Evolutionary conservation across 495 filamentous ascomycete species (phyloP), one percentile per base, ranked within the genome.

Genomic region (Hypoxylon intermedium): DNA sequence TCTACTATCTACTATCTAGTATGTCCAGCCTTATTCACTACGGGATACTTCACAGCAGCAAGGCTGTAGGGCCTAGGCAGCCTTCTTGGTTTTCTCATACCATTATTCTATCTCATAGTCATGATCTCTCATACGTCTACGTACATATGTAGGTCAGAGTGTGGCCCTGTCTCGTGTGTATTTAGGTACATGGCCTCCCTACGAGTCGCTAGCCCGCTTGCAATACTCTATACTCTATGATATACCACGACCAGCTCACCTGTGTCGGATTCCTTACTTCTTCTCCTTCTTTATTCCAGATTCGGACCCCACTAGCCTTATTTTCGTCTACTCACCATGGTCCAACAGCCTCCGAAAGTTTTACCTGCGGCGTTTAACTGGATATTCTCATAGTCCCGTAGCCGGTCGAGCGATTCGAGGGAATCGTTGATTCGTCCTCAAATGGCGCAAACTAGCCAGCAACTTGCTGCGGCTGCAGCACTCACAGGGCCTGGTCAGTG

Each of bases 401-500:
- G 44, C 3, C 48, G 49, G 11, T 19, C 31, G 23, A 43, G 38
- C 18, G 28, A 16, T 24, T 51, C 34, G 2, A 48, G 40, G 20
- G 23, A 54, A 18, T 41, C 33, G 0, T 19, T 30, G 16, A 21
- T 26, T 21, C 21, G 11, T 38, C 38, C 49, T 26, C n/a, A 51
- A 23, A 69, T 71, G 62, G 52, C 65, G 31, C 61, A 65, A 38
- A 41, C 34, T 7, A 59, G 36, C 43, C 51, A 48, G 47, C 59
- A 63, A 21, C 19, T 53, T 24, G 16, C 53, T 16, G 54, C 58
- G 23, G 53, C 53, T 38, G 49, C 59, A n/a, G 49, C 59, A 24
- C 56, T 67, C n/a, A 53, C 56, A 15, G 68, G 68, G 19, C 38
- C 68, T 33, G 62, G 68, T 71, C 28, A 57, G 68, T 48, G 9